These are phyloP conservation scores for Aspergillus aculeatinus DNA, from an alignment of 2,329 filamentous ascomycete genomes.

Conservation along the genomic window DNA sequence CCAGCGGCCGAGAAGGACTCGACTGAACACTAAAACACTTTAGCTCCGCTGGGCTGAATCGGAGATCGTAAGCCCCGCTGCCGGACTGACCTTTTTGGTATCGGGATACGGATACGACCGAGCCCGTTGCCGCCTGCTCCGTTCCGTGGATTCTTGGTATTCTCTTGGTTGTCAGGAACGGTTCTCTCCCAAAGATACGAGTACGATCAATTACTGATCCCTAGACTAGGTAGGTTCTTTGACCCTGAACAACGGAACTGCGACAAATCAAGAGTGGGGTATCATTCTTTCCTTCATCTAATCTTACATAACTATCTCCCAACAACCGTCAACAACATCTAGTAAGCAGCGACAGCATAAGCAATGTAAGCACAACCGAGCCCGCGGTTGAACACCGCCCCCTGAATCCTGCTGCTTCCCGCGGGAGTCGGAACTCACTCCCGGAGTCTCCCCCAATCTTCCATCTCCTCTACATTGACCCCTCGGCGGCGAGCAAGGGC, in stretches of 20 bases:
- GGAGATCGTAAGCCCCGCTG: not conserved
- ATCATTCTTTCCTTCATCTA: not conserved
- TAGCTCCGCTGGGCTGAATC: not conserved
- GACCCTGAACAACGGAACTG: not conserved
- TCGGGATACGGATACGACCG: slow-evolving; percentile 1
- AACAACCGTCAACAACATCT: no score
- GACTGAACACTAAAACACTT: no score
- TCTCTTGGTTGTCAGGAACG: not conserved
- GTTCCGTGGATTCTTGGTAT: not conserved
- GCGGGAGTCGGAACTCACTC: not conserved
- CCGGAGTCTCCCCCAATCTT: slow-evolving; percentile 3
- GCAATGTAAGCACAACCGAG: not conserved
- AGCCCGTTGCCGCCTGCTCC: not conserved
- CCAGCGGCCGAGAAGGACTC: not conserved
- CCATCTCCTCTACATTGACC: slow-evolving; percentile 18
- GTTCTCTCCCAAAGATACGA: not conserved
- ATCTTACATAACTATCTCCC: not conserved
- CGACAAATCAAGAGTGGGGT: not conserved
- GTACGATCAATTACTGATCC: not conserved
- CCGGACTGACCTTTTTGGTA: not conserved
- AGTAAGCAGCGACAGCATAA: slow-evolving; percentile 5
- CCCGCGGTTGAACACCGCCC: not conserved
- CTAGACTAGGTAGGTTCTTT: not conserved
- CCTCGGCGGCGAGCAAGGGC: slow-evolving; percentile 17
- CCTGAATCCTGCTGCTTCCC: not conserved